Evolutionary conservation across 129 eudicot species (phyloP).

Genomic region (Tagetes patula): DNA sequence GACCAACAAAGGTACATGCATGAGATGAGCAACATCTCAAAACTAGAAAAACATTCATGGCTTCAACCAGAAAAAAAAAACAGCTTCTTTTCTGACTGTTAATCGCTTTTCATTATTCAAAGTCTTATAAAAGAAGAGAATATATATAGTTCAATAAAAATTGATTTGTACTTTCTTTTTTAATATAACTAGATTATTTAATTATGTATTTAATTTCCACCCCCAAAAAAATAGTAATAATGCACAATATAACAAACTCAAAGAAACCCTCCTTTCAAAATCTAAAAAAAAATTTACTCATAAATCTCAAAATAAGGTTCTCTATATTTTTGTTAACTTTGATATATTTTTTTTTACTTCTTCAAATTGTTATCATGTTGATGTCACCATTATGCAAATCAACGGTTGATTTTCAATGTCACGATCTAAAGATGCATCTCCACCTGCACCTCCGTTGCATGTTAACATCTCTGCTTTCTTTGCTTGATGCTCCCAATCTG

Average conservation of each 20-base stretch:
- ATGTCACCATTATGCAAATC: conserved; percentile 48
- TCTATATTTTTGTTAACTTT: conserved; percentile 33
- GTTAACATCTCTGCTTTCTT: conserved; percentile 62
- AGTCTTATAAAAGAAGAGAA: not conserved
- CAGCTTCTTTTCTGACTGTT: not conserved
- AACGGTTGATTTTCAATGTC: conserved; percentile 55
- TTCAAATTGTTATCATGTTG: conserved; percentile 36
- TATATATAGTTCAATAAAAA: conserved; percentile 13
- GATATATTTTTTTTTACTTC: not conserved
- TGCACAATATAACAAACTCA: conserved; percentile 27
- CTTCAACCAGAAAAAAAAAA: not conserved
- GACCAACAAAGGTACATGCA: not conserved
- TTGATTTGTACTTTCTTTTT: conserved; percentile 22
- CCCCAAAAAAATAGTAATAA: conserved; percentile 25
- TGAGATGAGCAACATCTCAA: not conserved
- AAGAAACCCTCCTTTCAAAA: conserved; percentile 13
- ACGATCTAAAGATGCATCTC: conserved; percentile 30
- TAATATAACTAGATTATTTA: not conserved
- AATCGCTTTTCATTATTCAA: conserved; percentile 7
- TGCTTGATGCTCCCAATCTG: conserved; percentile 69
- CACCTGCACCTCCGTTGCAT: conserved; percentile 40
- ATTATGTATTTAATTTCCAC: conserved; percentile 24
- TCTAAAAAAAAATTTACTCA: not conserved
- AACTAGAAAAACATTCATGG: not conserved
- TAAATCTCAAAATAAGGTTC: conserved; percentile 26